Evolutionary conservation across 2,329 filamentous ascomycete species (phyloP), one percentile per base, ranked within the genome.

Genomic region (Pseudogymnoascus sp.): DNA sequence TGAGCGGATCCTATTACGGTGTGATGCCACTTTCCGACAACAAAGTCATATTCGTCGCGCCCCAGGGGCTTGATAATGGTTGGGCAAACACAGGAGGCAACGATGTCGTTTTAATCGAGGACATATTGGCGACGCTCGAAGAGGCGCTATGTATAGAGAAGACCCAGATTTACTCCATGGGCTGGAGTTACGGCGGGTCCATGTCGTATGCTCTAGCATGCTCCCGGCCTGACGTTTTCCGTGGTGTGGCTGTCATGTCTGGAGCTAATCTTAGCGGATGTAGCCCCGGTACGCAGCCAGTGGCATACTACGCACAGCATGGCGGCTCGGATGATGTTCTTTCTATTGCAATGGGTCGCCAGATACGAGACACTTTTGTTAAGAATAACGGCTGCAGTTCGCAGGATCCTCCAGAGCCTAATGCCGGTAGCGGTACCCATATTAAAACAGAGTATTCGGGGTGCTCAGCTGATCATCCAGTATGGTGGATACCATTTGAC

Each of bases 131-230:
- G 38, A 66, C 68, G 10, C 64, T 75, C 19, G 70, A 75, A 46
- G 63, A 65, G 3, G 69, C 70, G 17, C 71, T 76, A 37, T 76
- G 74, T 61, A 67, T 75, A 29, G 70, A 76, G 64, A 64, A 71
- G 44, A 68, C 65, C 7, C 68, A 69, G 19, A 68, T 72, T 61
- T 76, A 74, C 67, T 70, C 73, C 6, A 71, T 71, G 3, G 74
- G 74, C 38, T 75, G 71, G 63, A 73, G 71, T 46, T 76, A 72
- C 65, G 74, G 74, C 23, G 74, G 67, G 17, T 70, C 71, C 56
- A 76, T 76, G 74, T 69, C 69, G 7, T 75, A 71, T 64, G 67
- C 71, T 15, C 60, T 76, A 33, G 74, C 74, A n/a, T 76, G 74
- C 63, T 70, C 71, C 37, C 71, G 69, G 13, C 69, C 73, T 1